Conservation (phyloP, 169 alveolate genomes). For the Cystoisospora suis region DNA sequence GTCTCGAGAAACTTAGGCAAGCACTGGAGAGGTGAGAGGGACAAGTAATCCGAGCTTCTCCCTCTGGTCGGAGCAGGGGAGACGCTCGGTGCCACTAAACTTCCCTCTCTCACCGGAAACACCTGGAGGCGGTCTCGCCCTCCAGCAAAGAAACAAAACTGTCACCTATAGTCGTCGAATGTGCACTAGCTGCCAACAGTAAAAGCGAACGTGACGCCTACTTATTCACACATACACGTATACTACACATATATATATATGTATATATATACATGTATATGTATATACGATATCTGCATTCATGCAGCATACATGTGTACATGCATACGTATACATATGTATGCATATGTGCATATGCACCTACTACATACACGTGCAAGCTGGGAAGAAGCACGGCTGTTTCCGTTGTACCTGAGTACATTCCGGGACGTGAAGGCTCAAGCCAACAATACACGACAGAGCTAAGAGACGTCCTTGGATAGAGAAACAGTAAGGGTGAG, state of each 20-base stretch:
- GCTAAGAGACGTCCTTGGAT: constrained; percentile 6
- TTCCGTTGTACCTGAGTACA: neutral
- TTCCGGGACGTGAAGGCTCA: neutral
- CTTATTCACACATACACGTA: too few species aligned
- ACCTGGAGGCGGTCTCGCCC: too few species aligned
- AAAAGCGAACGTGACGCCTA: too few species aligned
- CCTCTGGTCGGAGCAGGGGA: too few species aligned
- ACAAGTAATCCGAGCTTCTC: too few species aligned
- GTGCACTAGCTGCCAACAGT: too few species aligned
- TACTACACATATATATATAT: neutral
- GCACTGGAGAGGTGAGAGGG: too few species aligned
- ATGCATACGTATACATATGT: neutral
- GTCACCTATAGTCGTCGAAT: too few species aligned
- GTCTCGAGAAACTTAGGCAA: neutral
- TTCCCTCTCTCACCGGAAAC: too few species aligned
- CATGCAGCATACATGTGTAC: neutral
- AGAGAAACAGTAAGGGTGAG: neutral
- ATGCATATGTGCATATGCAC: neutral
- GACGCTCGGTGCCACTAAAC: too few species aligned
- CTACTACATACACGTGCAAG: neutral
- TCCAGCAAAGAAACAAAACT: too few species aligned
- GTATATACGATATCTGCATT: neutral
- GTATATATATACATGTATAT: neutral
- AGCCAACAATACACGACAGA: neutral
- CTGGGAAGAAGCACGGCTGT: neutral